These are phyloP conservation scores for Candida bentonensis DNA, from an alignment of 805 yeast genomes.

Conservation along the genomic window DNA sequence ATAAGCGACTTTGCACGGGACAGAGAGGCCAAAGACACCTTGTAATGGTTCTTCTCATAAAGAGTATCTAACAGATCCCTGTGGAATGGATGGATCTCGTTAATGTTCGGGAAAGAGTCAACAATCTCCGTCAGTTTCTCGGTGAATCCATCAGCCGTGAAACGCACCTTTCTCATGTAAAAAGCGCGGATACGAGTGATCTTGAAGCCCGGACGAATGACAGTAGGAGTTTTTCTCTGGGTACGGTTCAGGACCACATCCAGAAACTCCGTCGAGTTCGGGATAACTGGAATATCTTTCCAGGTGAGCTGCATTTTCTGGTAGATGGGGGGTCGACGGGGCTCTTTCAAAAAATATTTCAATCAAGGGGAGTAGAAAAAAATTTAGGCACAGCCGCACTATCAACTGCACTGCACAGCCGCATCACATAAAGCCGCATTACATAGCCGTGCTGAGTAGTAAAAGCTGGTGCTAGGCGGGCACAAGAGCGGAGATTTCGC, in stretches of 20 bases:
- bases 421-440: too few species aligned
- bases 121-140: conserved; percentile 83
- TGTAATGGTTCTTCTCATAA: conserved; percentile 96
- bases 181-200: conserved; percentile 93
- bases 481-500: too few species aligned
- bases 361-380: too few species aligned
- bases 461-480: too few species aligned
- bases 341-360: conserved; percentile 2
- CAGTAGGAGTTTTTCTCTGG: conserved; percentile 98
- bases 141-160: conserved; percentile 88
- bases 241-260: conserved; percentile 95
- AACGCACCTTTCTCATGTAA: conserved; percentile 95
- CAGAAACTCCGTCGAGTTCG: conserved; percentile 81
- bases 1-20: conserved; percentile 87
- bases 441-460: background rate
- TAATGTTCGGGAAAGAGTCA: conserved; percentile 86
- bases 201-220: conserved; percentile 89
- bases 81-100: conserved; percentile 97
- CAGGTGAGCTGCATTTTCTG: conserved; percentile 80
- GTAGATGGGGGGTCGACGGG: background rate
- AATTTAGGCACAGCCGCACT: conserved; percentile 1
- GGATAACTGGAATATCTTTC: conserved; percentile 96
- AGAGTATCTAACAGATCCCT: conserved; percentile 95
- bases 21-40: conserved; percentile 88
- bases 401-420: too few species aligned